Conservation (phyloP, 163 green algal genomes). For the Chloromonas sp. region DNA sequence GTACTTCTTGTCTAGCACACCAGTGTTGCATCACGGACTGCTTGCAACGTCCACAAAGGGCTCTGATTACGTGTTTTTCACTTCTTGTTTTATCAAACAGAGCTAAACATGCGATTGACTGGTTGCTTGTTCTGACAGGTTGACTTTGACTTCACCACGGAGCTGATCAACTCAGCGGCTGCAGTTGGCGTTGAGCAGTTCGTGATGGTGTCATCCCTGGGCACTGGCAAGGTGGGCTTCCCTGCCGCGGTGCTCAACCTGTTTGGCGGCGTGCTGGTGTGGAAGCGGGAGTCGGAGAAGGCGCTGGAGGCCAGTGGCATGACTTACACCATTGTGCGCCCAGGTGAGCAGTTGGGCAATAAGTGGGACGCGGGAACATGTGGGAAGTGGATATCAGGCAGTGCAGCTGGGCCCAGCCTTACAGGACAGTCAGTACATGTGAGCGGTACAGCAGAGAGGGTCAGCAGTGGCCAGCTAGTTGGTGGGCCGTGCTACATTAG, state of each 20-base stretch:
- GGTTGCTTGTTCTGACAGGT: conserved; percentile 19
- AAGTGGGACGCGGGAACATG: too few species aligned
- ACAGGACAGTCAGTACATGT: too few species aligned
- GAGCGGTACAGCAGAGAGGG: too few species aligned
- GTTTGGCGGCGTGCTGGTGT: conserved; percentile 81
- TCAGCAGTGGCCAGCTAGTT: too few species aligned
- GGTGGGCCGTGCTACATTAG: too few species aligned
- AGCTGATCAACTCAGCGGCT: conserved; percentile 67
- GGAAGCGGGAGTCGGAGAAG: conserved; percentile 76
- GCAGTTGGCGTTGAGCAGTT: conserved; percentile 80
- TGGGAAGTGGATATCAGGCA: too few species aligned
- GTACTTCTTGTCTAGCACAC: neutral
- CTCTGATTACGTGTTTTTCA: too few species aligned
- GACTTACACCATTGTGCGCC: conserved; percentile 79
- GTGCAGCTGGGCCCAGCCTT: too few species aligned
- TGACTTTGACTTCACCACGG: conserved; percentile 70
- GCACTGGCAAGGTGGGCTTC: conserved; percentile 72
- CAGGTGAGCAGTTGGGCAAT: conserved; percentile 21
- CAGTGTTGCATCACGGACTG: neutral
- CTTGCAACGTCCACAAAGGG: too few species aligned
- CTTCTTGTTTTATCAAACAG: too few species aligned
- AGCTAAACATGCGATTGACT: too few species aligned
- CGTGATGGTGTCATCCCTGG: conserved; percentile 78
- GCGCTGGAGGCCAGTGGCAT: conserved; percentile 79
- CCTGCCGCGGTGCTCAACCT: conserved; percentile 83